Evolutionary conservation across 164 flowering plant species (phyloP).

Genomic region (Magnolia officinalis): DNA sequence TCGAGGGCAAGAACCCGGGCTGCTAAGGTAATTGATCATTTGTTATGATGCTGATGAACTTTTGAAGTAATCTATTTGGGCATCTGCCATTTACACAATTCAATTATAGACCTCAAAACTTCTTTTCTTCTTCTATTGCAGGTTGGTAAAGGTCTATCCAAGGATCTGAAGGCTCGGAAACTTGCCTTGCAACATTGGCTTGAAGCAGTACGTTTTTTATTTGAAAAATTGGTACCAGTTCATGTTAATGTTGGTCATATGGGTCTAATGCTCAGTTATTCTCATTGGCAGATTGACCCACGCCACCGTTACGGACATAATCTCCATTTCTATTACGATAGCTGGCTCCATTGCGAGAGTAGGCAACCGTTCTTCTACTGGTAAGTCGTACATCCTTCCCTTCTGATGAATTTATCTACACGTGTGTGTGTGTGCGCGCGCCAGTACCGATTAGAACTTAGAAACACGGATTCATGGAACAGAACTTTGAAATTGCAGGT

Average conservation of each 20-base stretch:
- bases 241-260: background rate
- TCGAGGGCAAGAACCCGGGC: constrained; percentile 84
- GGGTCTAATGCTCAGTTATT: background rate
- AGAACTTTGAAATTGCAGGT: constrained; percentile 40
- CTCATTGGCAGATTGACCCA: constrained; percentile 73
- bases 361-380: constrained; percentile 91
- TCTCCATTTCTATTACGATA: constrained; percentile 76
- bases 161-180: constrained; percentile 81
- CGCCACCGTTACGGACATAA: constrained; percentile 97
- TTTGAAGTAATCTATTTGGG: background rate
- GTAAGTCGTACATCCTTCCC: constrained; percentile 35
- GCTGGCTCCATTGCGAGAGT: constrained; percentile 85
- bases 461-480: background rate
- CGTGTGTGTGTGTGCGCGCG: background rate
- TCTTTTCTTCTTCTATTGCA: constrained; percentile 20
- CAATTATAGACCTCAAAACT: background rate
- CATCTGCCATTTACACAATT: background rate
- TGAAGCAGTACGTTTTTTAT: constrained; percentile 72
- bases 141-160: constrained; percentile 95
- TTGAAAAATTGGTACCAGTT: background rate
- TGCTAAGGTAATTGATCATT: constrained; percentile 56
- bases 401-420: background rate
- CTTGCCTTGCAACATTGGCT: constrained; percentile 98
- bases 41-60: background rate
- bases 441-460: background rate